phyloP scores from a whole-genome alignment of 2,329 filamentous ascomycete genomes.

The Exophiala bonariae region DNA sequence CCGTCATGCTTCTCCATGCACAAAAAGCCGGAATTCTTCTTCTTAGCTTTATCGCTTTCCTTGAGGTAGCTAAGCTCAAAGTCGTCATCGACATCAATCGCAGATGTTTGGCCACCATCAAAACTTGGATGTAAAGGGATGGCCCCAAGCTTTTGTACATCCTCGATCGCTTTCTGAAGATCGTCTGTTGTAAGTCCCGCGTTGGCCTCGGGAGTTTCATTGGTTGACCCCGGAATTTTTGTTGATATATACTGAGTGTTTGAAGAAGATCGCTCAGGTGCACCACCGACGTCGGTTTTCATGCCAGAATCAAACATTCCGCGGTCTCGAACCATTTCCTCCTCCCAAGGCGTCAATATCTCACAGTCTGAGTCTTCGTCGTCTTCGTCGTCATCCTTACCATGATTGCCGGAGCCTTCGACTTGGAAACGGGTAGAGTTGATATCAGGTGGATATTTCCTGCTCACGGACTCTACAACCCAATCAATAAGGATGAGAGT shows the following conservation, averaged over 20 bases:
- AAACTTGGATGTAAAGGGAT: constrained; percentile 2
- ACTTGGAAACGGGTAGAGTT: constrained; percentile 61
- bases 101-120: constrained; percentile 1
- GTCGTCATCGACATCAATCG: constrained; percentile 1
- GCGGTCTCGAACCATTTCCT: too few relatives aligned
- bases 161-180: constrained; percentile 34
- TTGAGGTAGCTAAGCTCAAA: not conserved
- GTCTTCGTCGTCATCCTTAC: too few relatives aligned
- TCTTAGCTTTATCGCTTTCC: not conserved
- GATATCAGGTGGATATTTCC: constrained; percentile 59
- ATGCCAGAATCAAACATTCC: too few relatives aligned
- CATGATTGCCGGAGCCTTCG: constrained; percentile 8
- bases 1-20: constrained; percentile 61
- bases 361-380: too few relatives aligned
- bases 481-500: constrained; percentile 64
- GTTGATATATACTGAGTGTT: too few relatives aligned
- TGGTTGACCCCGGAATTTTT: too few relatives aligned
- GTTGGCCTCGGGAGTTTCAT: not conserved
- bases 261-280: too few relatives aligned
- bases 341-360: too few relatives aligned
- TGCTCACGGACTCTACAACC: constrained; percentile 66
- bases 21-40: constrained; percentile 48
- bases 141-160: constrained; percentile 8
- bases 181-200: not conserved
- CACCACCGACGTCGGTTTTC: too few relatives aligned